Evolutionary conservation across 805 yeast species (phyloP), one percentile per base, ranked within the genome.

Genomic region (Metschnikowia santaceciliae): DNA sequence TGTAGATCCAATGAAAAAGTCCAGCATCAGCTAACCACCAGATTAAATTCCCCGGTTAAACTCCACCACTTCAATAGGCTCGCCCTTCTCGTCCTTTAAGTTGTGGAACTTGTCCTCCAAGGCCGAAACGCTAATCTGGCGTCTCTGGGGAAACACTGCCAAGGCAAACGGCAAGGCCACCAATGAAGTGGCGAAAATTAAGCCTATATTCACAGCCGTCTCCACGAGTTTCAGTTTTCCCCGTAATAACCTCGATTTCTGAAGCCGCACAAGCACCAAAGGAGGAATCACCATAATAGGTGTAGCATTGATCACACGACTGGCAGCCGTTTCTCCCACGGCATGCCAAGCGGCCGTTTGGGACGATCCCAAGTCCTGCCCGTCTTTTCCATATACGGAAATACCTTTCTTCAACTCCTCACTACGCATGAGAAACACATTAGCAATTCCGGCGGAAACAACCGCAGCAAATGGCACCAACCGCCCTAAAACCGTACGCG

Each of bases 281-380:
- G 99, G 97, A 1, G 99, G 99, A 5, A 94, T 68, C 19, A 88
- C 99, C 99, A 94, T 94, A 61, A 94, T 80, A 17, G 99, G 99
- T 0, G 99, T 88, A 15, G 98, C 97, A 62, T 90, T 94, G 59
- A 92, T 87, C 42, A 94, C 96, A 65, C 99, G 77, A 41, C 96
- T 88, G 32, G 91, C 83, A 2, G 97, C 98, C 10, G 99, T 94
- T 70, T 94, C 98, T 22, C 96, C 97, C 42, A 94, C 99, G 0
- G 99, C 99, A 54, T 84, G 78, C 44, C 81, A 64, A 0, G 99
- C 99, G 15, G 99, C 99, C 33, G 76, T 80, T 66, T 87, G 83
- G 6, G 97, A 90, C 30, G 73, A 75, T 54, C 84, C 82, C 32
- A 80, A 76, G 33, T 83, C 84, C 37, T 83, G 81, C 33, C 89